Evolutionary conservation across 139 green algal species (phyloP), one percentile per base, ranked within the genome.

Genomic region (Diplosphaera chodatii): DNA sequence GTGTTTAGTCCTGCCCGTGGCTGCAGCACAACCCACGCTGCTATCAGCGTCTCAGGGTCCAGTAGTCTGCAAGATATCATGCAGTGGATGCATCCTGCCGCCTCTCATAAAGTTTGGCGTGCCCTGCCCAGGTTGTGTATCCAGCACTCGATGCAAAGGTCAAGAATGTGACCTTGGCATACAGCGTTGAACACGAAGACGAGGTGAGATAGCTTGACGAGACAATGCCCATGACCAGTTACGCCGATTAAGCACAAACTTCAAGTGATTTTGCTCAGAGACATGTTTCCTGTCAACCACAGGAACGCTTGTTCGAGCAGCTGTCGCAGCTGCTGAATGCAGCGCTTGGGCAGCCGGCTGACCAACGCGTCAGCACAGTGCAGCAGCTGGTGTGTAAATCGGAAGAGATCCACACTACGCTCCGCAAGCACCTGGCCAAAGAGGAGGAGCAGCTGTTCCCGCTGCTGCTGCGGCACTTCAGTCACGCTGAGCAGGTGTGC

Each of bases 381-480:
- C 67, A 70, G 69, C 67, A 75, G 66, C 77, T 78, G 67, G 79
- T 72, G 20, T 77, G 78, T 74, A 86, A 74, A 23, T 67, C 71
- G 5, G 83, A 91, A 67, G 86, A 92, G 70, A 83, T 98, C 63
- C 85, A 95, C 65, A 92, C 80, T 25, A 97, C 93, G 5, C 86
- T 98, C 29, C 70, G 75, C 32, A 94, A 96, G 78, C 94, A 98
- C 81, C 82, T 98, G 34, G 84, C 79, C 29, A 98, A 98, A 74
- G 94, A 98, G 78, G 94, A 98, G 78, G 85, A 96, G 68, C 93
- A 98, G 87, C 87, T 98, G 55, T 88, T 98, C 68, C 94, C 94
- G 6, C 87, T 98, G 40, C 83, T 98, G 33, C 71, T 96, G 71
- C 33, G 88, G 64, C 85, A 98, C 78, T 98, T 98, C 74, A 80